These are phyloP conservation scores for Antarctomyces pellizariae DNA, from an alignment of 495 filamentous ascomycete species.

Conservation along the genomic window DNA sequence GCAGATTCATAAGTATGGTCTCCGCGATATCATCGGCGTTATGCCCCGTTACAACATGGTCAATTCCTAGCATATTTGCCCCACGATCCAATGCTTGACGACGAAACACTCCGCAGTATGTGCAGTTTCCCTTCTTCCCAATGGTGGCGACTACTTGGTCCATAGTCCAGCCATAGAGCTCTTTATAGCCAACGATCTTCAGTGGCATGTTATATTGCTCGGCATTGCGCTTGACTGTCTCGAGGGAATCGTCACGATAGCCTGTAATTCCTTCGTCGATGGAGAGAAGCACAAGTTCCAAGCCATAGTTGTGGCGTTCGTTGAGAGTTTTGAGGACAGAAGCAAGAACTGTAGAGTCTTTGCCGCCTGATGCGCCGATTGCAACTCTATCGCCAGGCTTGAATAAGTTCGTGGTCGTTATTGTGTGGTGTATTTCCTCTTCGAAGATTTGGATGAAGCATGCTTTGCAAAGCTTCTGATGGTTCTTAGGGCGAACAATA, in stretches of 20 bases:
- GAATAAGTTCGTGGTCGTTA: constrained; percentile 57
- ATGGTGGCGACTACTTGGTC: constrained; percentile 90
- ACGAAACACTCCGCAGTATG: constrained; percentile 91
- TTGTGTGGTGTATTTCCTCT: constrained; percentile 81
- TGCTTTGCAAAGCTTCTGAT: constrained; percentile 67
- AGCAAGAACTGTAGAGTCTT: constrained; percentile 91
- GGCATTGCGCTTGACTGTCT: constrained; percentile 89
- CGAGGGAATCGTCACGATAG: constrained; percentile 83
- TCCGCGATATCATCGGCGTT: constrained; percentile 98
- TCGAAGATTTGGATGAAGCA: constrained; percentile 84
- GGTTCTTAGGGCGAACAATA: constrained; percentile 83
- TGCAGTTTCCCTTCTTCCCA: constrained; percentile 97
- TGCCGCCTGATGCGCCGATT: constrained; percentile 90
- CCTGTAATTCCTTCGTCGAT: constrained; percentile 96
- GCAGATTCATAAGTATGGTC: constrained; percentile 91
- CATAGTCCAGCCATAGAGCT: constrained; percentile 98
- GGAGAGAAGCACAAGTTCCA: constrained; percentile 66
- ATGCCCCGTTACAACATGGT: constrained; percentile 90
- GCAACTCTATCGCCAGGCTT: constrained; percentile 66
- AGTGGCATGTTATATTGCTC: constrained; percentile 75
- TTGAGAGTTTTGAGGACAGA: constrained; percentile 89
- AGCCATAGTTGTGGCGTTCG: constrained; percentile 64
- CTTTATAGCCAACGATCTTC: constrained; percentile 75
- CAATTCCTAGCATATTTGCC: constrained; percentile 65
- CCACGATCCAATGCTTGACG: constrained; percentile 87